Evolutionary conservation across 1,284 basidiomycete species (phyloP).

Genomic region (Rhodofomes roseus): DNA sequence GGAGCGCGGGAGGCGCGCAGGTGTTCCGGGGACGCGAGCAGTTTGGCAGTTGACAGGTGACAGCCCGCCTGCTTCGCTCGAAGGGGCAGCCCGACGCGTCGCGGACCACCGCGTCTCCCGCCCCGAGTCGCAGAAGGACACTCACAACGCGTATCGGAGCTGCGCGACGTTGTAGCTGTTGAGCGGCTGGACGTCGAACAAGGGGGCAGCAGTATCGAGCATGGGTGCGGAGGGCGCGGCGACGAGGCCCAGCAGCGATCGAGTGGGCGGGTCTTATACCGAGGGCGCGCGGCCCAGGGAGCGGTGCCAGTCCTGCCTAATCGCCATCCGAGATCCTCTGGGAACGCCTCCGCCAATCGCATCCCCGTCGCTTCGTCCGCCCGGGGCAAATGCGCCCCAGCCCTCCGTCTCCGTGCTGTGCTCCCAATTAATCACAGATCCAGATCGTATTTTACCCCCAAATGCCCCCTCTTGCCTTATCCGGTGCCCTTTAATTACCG

Average conservation of each 20-base stretch:
- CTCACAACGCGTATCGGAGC: constrained; percentile 57
- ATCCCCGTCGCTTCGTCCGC: constrained; percentile 4
- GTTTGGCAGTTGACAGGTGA: constrained; percentile 11
- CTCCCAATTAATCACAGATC: constrained; percentile 5
- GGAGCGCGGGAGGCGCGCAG: constrained; percentile 21
- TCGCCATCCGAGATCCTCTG: constrained; percentile 6
- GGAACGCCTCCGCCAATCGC: constrained; percentile 6
- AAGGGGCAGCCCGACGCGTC: neutral
- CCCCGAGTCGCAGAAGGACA: constrained; percentile 15
- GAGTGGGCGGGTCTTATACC: neutral
- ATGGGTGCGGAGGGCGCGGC: constrained; percentile 19
- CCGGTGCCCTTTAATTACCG: neutral
- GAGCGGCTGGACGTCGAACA: constrained; percentile 34
- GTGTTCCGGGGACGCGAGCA: constrained; percentile 20
- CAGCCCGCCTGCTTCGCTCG: constrained; percentile 2
- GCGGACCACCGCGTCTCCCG: neutral
- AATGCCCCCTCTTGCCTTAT: constrained; percentile 11
- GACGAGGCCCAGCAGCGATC: constrained; percentile 30
- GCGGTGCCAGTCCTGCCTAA: constrained; percentile 2
- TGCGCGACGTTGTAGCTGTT: constrained; percentile 61
- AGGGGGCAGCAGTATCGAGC: constrained; percentile 28
- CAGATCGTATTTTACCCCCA: constrained; percentile 8
- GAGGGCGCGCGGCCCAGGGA: constrained; percentile 12
- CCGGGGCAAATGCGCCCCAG: constrained; percentile 13
- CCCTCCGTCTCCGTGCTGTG: constrained; percentile 14